Percentiles rank a stretch among this genome's conserved stretches.
phyloP scores from a whole-genome alignment of 2,329 filamentous ascomycete genomes.

The Trichoderma harzianum region DNA sequence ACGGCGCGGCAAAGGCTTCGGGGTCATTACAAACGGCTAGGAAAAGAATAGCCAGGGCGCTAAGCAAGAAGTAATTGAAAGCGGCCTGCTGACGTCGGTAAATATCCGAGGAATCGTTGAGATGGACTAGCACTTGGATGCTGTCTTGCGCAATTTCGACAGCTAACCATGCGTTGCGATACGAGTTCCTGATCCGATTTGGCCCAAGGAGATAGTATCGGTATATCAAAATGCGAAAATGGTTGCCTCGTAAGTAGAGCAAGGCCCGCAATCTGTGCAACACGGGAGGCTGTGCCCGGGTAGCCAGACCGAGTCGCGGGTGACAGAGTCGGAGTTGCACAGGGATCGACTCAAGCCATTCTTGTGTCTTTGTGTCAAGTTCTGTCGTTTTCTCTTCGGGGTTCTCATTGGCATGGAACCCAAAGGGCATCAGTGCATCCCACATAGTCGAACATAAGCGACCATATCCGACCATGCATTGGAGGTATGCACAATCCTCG shows the following conservation, averaged over 20 bases:
- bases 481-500: constrained; percentile 38
- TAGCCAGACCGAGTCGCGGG: constrained; percentile 35
- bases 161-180: constrained; percentile 34
- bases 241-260: constrained; percentile 42
- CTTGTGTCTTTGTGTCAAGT: not conserved
- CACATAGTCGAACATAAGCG: constrained; percentile 46
- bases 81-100: constrained; percentile 27
- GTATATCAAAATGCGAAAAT: constrained; percentile 43
- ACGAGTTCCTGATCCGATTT: constrained; percentile 35
- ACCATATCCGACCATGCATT: constrained; percentile 48
- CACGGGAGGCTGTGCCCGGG: constrained; percentile 40
- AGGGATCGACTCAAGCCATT: not conserved
- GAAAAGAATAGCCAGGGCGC: constrained; percentile 36
- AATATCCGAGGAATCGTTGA: constrained; percentile 28
- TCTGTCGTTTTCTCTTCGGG: constrained; percentile 23
- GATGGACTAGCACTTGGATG: constrained; percentile 25
- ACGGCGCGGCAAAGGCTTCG: not conserved
- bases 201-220: constrained; percentile 39
- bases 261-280: constrained; percentile 41
- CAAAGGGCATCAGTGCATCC: constrained; percentile 42
- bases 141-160: constrained; percentile 31
- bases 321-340: not conserved
- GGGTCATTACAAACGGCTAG: constrained; percentile 42
- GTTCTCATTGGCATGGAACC: constrained; percentile 32
- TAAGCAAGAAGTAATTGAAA: constrained; percentile 29